Evolutionary conservation across 192 early-diverging fungal species (phyloP), one percentile per base, ranked within the genome.

Genomic region (Ambispora gerdemannii): DNA sequence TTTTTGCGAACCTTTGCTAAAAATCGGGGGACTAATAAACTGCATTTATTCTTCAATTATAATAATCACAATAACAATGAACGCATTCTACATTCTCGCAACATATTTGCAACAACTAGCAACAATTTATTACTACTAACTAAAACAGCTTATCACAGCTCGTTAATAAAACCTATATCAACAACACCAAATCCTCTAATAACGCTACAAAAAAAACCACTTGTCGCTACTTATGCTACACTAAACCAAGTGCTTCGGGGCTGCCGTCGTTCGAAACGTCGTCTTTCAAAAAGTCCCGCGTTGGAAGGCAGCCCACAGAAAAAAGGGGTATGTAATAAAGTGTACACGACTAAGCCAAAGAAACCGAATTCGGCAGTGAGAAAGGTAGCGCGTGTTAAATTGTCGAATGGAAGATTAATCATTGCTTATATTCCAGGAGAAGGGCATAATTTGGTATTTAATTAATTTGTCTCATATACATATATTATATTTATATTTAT

Each of bases 291-390:
- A 71, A 80, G 91, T 0, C 95, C 95, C 20, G 90, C 93, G 17
- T 84, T 98, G 31, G 91, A 94, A 60, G 82, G 81, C 35, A 91
- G 88, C 68, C 95, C 90, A 43, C 94, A 96, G 78, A 89, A 90
- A 71, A 92, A 93, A 66, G 96, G 95, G 43, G 94, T 98, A 11
- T 97, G 95, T 73, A 80, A 93, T 73, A 97, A 97, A 75, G 92
- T 98, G 3, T 97, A 94, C 73, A 94, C 89, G 2, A 91, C 92
- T 55, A 97, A 95, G 78, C 96, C 96, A 66, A 95, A 95, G 81
- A 98, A 98, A 78, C 96, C 96, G 75, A 98, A 98, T 81, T 98
- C 96, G 35, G 96, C 96, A 33, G 90, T 90, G 77, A 90, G 96
- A 71, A 95, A 95, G 76, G 93, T 96, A 43, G 90, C 89, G 24